Evolutionary conservation across 306 rosid genomes (phyloP).

Genomic region (Leucaena leucocephala): DNA sequence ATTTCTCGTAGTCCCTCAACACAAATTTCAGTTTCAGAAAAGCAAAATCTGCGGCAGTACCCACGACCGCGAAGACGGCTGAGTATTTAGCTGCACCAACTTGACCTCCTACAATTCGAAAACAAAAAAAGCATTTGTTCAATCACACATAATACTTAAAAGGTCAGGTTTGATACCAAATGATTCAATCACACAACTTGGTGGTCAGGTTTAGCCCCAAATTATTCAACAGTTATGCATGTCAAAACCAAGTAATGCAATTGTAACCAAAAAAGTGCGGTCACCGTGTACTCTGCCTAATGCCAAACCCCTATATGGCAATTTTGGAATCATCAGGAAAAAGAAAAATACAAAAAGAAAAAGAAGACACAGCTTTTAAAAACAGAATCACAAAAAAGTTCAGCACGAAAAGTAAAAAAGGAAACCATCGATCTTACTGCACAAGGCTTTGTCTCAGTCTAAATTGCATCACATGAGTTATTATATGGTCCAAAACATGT

Average conservation of each 20-base stretch:
- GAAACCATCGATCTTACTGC: background rate
- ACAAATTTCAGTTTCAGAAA: slow-evolving; percentile 48
- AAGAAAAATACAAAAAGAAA: background rate
- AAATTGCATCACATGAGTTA: background rate
- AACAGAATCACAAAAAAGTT: background rate
- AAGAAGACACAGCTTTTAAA: background rate
- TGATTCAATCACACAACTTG: too few relatives aligned
- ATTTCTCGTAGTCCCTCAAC: slow-evolving; percentile 49
- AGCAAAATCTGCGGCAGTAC: slow-evolving; percentile 68
- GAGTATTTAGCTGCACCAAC: slow-evolving; percentile 78
- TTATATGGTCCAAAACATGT: background rate
- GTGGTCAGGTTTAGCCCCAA: background rate
- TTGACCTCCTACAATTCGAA: slow-evolving; percentile 68
- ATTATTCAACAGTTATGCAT: background rate
- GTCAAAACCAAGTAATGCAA: background rate
- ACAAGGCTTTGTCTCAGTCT: slow-evolving; percentile 10
- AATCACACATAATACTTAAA: background rate
- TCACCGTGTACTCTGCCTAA: background rate
- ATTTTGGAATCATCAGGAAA: background rate
- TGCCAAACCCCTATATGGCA: background rate
- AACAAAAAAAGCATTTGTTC: background rate
- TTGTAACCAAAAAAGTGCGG: too few relatives aligned
- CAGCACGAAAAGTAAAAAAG: background rate
- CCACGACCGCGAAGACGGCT: slow-evolving; percentile 61
- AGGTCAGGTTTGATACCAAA: background rate